These are phyloP conservation scores for Colletotrichum costaricense DNA, from an alignment of 2,329 filamentous ascomycete species.

Conservation along the genomic window DNA sequence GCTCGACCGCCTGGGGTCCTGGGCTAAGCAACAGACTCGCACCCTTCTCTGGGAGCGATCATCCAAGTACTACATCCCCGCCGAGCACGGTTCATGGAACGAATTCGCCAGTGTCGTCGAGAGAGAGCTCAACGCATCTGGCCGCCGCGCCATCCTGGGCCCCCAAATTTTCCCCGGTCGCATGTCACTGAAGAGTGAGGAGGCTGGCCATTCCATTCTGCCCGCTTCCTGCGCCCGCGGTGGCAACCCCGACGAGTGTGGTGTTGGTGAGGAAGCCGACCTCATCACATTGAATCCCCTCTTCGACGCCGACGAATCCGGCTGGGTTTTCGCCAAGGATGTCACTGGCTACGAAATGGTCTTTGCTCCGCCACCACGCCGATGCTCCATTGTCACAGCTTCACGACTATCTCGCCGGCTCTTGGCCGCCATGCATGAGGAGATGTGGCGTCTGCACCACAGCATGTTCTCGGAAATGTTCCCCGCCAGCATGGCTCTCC, in stretches of 20 bases:
- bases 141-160: conserved; percentile 74
- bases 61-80: conserved; percentile 80
- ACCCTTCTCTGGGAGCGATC: conserved; percentile 83
- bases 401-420: conserved; percentile 75
- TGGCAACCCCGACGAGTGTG: conserved; percentile 65
- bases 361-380: conserved; percentile 70
- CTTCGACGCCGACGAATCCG: conserved; percentile 77
- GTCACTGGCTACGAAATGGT: conserved; percentile 73
- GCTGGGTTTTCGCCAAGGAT: conserved; percentile 79
- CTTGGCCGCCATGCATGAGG: conserved; percentile 79
- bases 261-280: conserved; percentile 78
- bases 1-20: conserved; percentile 73
- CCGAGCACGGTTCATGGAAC: conserved; percentile 76
- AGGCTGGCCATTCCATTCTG: conserved; percentile 63
- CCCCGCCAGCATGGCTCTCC: conserved; percentile 75
- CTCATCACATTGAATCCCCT: conserved; percentile 83
- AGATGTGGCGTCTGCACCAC: conserved; percentile 74
- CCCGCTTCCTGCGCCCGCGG: conserved; percentile 66
- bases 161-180: conserved; percentile 66
- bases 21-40: conserved; percentile 75
- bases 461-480: conserved; percentile 87
- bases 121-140: conserved; percentile 65
- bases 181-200: conserved; percentile 60
- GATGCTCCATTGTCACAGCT: conserved; percentile 78
- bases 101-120: conserved; percentile 76